phyloP scores from a whole-genome alignment of 1,284 basidiomycete species.

The Uromyces viciae-fabae region DNA sequence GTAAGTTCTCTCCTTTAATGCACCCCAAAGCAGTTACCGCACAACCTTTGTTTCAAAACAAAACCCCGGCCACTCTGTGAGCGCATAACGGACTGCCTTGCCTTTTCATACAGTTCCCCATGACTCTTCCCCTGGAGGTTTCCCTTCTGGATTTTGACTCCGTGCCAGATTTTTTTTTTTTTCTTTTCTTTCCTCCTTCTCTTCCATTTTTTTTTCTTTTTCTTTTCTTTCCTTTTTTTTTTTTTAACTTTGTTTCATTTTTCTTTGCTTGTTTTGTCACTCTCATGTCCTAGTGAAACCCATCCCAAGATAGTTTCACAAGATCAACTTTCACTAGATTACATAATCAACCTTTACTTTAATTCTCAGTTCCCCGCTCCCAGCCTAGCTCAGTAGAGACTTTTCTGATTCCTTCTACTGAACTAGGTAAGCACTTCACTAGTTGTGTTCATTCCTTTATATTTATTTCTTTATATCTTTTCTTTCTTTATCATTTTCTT shows the following conservation, averaged over 20 bases:
- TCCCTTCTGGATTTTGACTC: neutral
- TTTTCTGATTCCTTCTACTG: too few relatives aligned
- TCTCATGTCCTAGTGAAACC: too few relatives aligned
- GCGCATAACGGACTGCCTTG: neutral
- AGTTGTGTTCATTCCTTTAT: too few relatives aligned
- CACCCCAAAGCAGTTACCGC: neutral
- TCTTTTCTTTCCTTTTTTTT: neutral
- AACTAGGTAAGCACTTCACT: too few relatives aligned
- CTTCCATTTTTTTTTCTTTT: neutral
- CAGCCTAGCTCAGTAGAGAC: too few relatives aligned
- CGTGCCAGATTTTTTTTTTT: neutral
- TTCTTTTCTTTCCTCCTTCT: neutral
- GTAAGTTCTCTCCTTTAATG: neutral
- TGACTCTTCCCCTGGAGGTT: neutral
- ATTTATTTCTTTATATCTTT: too few relatives aligned
- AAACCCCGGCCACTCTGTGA: constrained; percentile 15
- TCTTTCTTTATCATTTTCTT: too few relatives aligned
- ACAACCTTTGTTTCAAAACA: neutral
- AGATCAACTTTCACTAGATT: too few relatives aligned
- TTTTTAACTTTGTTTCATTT: neutral
- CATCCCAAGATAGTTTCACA: too few relatives aligned
- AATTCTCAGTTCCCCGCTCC: too few relatives aligned
- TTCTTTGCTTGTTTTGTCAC: neutral
- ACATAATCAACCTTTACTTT: too few relatives aligned
- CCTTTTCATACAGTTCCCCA: neutral